phyloP scores from a whole-genome alignment of 1,139 yeast species.

The Kluyveromyces marxianus region DNA sequence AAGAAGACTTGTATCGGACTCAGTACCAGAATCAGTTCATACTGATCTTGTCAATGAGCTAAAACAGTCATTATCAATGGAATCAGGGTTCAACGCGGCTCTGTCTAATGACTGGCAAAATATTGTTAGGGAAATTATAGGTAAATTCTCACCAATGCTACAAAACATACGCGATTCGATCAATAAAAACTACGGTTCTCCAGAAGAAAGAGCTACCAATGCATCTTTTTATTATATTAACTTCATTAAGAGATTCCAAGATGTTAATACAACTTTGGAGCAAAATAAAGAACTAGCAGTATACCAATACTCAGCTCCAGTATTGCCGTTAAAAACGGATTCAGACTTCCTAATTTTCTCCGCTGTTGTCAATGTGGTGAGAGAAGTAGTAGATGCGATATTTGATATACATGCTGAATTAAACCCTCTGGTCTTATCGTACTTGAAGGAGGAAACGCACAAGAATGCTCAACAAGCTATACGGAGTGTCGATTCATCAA shows the following conservation, averaged over 20 bases:
- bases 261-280: slow-evolving; percentile 29
- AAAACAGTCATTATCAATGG: slow-evolving; percentile 22
- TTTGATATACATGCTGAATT: slow-evolving; percentile 31
- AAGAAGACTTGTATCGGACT: slow-evolving; percentile 38
- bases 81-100: slow-evolving; percentile 31
- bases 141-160: slow-evolving; percentile 44
- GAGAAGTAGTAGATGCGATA: slow-evolving; percentile 30
- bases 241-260: slow-evolving; percentile 5
- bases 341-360: slow-evolving; percentile 42
- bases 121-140: slow-evolving; percentile 38
- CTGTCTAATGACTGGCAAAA: slow-evolving; percentile 45
- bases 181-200: slow-evolving; percentile 8
- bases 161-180: slow-evolving; percentile 34
- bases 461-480: not conserved
- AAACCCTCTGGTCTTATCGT: slow-evolving; percentile 20
- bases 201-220: not conserved
- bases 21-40: slow-evolving; percentile 26
- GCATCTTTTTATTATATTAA: not conserved
- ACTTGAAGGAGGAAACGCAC: slow-evolving; percentile 7
- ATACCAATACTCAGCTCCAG: slow-evolving; percentile 40
- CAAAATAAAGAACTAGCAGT: slow-evolving; percentile 31
- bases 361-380: slow-evolving; percentile 36
- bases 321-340: slow-evolving; percentile 31
- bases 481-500: slow-evolving; percentile 1
- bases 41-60: slow-evolving; percentile 32